phyloP scores from a whole-genome alignment of 2,329 filamentous ascomycete genomes.

The Nectriaceae sp. region DNA sequence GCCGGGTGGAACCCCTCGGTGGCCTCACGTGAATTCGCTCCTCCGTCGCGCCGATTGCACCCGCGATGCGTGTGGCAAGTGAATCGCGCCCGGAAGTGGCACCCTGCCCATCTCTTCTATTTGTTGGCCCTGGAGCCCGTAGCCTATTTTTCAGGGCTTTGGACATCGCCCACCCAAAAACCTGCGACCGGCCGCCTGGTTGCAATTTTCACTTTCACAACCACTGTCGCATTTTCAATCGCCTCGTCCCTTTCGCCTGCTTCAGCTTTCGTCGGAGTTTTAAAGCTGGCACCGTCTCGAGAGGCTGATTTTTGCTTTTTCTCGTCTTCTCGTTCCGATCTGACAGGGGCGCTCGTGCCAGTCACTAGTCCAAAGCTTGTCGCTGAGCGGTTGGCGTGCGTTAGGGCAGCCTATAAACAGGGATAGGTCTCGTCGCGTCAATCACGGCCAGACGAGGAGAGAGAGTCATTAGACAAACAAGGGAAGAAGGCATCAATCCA shows the following conservation, averaged over 20 bases:
- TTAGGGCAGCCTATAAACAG: conserved; percentile 20
- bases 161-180: neutral
- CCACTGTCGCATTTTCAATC: neutral
- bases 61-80: conserved; percentile 18
- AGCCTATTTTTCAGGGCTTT: conserved; percentile 3
- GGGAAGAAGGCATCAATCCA: conserved; percentile 13
- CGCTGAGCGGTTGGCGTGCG: conserved; percentile 3
- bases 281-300: neutral
- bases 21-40: conserved; percentile 40
- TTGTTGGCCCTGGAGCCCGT: too few relatives aligned
- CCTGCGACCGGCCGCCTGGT: neutral
- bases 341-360: conserved; percentile 30
- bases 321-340: conserved; percentile 12
- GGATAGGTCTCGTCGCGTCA: conserved; percentile 26
- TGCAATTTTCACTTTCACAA: neutral
- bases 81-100: neutral
- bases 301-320: conserved; percentile 13
- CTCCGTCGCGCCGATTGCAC: conserved; percentile 33
- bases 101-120: too few relatives aligned
- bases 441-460: conserved; percentile 14
- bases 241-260: neutral
- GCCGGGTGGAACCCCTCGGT: neutral
- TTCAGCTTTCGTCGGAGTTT: neutral
- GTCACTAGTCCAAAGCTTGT: conserved; percentile 27
- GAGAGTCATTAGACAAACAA: conserved; percentile 15